Base-by-base conservation (phyloP, 2,329 filamentous ascomycete species). In the Neonectria punicea region DNA sequence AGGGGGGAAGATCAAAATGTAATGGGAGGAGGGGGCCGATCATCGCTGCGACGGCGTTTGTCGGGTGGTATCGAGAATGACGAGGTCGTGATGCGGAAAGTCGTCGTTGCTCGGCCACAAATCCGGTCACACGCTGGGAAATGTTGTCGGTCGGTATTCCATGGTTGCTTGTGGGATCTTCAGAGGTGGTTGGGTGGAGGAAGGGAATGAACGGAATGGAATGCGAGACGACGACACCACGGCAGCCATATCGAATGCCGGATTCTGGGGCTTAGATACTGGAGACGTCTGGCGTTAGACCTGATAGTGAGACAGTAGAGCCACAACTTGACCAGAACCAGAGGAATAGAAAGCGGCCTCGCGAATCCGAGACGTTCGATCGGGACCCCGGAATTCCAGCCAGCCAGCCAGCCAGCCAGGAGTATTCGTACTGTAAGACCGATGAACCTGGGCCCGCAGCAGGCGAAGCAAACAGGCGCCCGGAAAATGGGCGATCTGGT, bases 1-100 rank as follows among this genome's bases (percentile, higher is more conserved):
- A 39, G 28, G 58, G 36, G 55, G 56, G 55, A 69, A 47, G 61
- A 71, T 58, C 66, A 68, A 54, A 73, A 62, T 47, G 68, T 67
- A 43, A 16, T 20, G 49, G 3, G 6, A 67, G 47, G 3, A 67
- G 44, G 57, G 65, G 44, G 71, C 53, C 55, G 70, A 72, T 72
- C 71, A 72, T 72, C 71, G 44, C 36, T 30, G 30, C n/a, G 20
- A 58, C 61, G 44, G 56, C 43, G 53, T 36, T 49, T 58, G 43
- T 55, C 34, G 54, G 47, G 57, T 57, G 32, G 18, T 56, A 51
- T 56, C 20, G 44, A 60, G 43, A 32, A 36, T 51, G 36, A 44
- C 49, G 50, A 14, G 18, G 16, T n/a, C 34, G 22, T 39, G 22
- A 28, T 54, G 39, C 34, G 44, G 25, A 50, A 54, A 22, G 14